These are phyloP conservation scores for Pholiota molesta DNA, from an alignment of 768 basidiomycete species.

Conservation along the genomic window DNA sequence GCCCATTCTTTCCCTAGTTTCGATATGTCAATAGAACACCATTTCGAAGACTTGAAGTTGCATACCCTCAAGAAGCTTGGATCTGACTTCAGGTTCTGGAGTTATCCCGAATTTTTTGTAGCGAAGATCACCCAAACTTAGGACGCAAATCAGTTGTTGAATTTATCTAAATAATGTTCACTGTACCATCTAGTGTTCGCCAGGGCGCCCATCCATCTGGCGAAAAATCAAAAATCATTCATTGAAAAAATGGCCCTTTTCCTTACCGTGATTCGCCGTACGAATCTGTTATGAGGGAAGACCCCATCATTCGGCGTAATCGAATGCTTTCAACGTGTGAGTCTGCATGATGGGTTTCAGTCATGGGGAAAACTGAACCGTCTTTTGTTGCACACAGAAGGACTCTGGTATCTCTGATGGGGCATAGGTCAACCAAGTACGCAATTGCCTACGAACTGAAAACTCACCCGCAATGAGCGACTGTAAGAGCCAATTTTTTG, in stretches of 20 bases:
- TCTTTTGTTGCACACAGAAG: slow-evolving; percentile 75
- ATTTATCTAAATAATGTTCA: slow-evolving; percentile 20
- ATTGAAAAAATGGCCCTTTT: no score
- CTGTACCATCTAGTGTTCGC: slow-evolving; percentile 85
- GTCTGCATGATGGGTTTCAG: slow-evolving; percentile 96
- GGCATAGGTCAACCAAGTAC: slow-evolving; percentile 11
- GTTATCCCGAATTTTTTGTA: slow-evolving; percentile 93
- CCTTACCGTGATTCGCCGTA: slow-evolving; percentile 88
- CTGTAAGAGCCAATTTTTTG: slow-evolving; percentile 72
- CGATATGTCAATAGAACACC: background rate
- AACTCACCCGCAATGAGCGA: slow-evolving; percentile 90
- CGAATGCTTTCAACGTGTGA: slow-evolving; percentile 83
- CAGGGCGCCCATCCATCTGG: slow-evolving; percentile 92
- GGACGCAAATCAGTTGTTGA: background rate
- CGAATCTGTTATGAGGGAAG: slow-evolving; percentile 88
- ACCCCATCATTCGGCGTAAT: slow-evolving; percentile 87
- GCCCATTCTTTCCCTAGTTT: slow-evolving; percentile 78
- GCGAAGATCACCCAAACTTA: slow-evolving; percentile 83
- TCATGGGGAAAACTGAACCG: slow-evolving; percentile 82
- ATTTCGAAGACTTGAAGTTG: background rate
- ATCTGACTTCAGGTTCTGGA: slow-evolving; percentile 86
- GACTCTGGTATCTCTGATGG: slow-evolving; percentile 82
- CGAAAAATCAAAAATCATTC: background rate
- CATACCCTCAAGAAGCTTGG: slow-evolving; percentile 75
- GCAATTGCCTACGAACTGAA: background rate